Conservation (phyloP, 768 basidiomycete species). For the Macrolepiota fuliginosa region DNA sequence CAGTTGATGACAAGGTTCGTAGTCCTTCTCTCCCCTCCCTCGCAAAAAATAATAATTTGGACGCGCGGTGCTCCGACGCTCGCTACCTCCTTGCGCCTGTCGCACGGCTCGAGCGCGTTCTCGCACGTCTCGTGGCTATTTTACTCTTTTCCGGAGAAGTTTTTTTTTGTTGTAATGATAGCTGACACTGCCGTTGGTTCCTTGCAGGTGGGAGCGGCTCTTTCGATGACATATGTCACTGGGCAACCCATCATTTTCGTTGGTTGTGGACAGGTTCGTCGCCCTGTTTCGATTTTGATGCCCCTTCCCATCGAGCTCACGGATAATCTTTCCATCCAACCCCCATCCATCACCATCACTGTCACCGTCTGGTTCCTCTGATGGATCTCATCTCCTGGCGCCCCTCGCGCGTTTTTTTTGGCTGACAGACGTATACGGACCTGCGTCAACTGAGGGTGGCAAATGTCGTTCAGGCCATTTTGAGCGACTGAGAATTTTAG, state of each 20-base stretch:
- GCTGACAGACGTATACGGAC: conserved; percentile 90
- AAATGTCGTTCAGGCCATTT: conserved; percentile 92
- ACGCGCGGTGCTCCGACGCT: no score
- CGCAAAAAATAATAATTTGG: no score
- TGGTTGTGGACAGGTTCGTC: conserved; percentile 89
- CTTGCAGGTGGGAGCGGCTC: conserved; percentile 88
- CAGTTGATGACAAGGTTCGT: conserved; percentile 91
- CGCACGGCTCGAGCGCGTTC: not conserved
- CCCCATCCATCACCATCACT: not conserved
- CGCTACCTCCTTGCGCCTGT: not conserved
- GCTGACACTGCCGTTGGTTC: not conserved
- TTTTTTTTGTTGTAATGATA: not conserved
- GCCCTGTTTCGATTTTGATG: not conserved
- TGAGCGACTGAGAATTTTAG: conserved; percentile 70
- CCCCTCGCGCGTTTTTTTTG: not conserved
- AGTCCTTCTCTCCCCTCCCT: not conserved
- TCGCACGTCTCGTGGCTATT: not conserved
- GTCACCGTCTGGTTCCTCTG: not conserved
- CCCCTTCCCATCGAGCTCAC: not conserved
- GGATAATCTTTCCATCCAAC: conserved; percentile 3
- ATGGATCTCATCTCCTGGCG: not conserved
- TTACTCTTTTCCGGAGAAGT: not conserved
- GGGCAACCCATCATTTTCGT: conserved; percentile 99
- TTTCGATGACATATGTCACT: conserved; percentile 99
- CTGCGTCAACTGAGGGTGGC: conserved; percentile 84